These are phyloP conservation scores for Angomonas deanei DNA, from an alignment of 208 protist species.

Conservation along the genomic window DNA sequence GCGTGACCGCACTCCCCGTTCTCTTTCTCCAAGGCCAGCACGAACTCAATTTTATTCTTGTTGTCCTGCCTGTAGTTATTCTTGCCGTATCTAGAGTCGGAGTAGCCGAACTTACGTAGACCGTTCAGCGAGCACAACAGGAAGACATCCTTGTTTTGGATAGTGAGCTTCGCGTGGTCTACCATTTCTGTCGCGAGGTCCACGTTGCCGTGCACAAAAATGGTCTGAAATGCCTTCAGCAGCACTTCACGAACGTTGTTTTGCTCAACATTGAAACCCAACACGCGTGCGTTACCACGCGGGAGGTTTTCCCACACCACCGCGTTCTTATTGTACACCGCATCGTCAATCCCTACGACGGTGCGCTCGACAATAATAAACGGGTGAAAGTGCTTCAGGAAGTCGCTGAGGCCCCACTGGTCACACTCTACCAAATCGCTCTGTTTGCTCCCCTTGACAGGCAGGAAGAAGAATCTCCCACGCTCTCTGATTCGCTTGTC, in stretches of 20 bases:
- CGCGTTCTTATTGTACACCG: constrained; percentile 35
- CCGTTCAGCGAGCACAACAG: constrained; percentile 37
- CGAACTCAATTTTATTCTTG: constrained; percentile 17
- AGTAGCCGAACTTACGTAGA: constrained; percentile 60
- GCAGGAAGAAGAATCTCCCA: constrained; percentile 19
- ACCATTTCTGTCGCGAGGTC: background rate
- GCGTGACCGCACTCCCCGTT: constrained; percentile 55
- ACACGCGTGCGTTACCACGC: constrained; percentile 49
- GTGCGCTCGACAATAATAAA: constrained; percentile 53
- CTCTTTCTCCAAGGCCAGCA: constrained; percentile 44
- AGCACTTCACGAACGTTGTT: background rate
- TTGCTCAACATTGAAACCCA: background rate
- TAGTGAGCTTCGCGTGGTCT: background rate
- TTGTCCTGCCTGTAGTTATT: constrained; percentile 3
- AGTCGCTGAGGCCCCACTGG: background rate
- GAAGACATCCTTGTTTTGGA: background rate
- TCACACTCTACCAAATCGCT: background rate
- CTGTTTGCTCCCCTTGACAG: background rate
- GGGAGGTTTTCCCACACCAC: constrained; percentile 57
- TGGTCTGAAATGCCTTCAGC: constrained; percentile 12
- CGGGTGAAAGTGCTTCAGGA: background rate
- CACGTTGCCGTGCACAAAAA: background rate
- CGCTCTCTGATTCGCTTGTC: constrained; percentile 16
- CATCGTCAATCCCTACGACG: constrained; percentile 46
- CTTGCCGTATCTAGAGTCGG: constrained; percentile 1